phyloP scores from a whole-genome alignment of 345 rosid species.

The Sonneratia caseolaris region DNA sequence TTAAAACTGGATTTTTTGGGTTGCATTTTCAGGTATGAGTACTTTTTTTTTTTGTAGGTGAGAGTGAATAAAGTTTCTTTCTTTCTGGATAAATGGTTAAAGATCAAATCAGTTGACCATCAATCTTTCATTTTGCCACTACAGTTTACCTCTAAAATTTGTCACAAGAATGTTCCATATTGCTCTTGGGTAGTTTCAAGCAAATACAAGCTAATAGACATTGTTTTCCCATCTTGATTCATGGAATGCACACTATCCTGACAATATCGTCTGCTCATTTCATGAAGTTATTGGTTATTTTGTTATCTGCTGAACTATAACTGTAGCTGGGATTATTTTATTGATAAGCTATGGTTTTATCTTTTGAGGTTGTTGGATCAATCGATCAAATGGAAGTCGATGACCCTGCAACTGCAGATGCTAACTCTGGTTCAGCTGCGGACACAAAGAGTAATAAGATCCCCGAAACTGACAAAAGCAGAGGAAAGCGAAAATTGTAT shows the following conservation, averaged over 20 bases:
- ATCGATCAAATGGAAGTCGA: slow-evolving; percentile 90
- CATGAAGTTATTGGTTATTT: background rate
- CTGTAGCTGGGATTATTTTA: background rate
- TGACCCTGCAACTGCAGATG: slow-evolving; percentile 34
- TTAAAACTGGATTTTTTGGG: background rate
- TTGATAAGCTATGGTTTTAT: background rate
- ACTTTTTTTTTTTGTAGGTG: background rate
- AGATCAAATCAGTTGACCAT: background rate
- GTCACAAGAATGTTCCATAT: background rate
- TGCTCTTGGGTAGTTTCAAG: too few relatives aligned
- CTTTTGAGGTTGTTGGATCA: slow-evolving; percentile 72
- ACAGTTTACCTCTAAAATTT: too few relatives aligned
- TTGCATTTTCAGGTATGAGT: background rate
- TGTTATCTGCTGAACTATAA: background rate
- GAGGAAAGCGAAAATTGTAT: slow-evolving; percentile 70
- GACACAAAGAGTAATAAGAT: slow-evolving; percentile 50
- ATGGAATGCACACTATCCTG: background rate
- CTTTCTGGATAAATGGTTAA: background rate
- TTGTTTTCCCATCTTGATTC: too few relatives aligned
- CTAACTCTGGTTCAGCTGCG: slow-evolving; percentile 26
- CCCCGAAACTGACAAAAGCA: slow-evolving; percentile 44
- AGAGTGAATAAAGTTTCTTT: background rate
- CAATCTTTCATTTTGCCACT: background rate
- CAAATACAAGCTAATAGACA: too few relatives aligned
- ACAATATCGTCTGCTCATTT: background rate